A percentile compares a stretch with the other conserved stretches of the same genome.
These are phyloP conservation scores for Thalassiosira mediterranea DNA, from an alignment of 352 stramenopile species.

Conservation along the genomic window DNA sequence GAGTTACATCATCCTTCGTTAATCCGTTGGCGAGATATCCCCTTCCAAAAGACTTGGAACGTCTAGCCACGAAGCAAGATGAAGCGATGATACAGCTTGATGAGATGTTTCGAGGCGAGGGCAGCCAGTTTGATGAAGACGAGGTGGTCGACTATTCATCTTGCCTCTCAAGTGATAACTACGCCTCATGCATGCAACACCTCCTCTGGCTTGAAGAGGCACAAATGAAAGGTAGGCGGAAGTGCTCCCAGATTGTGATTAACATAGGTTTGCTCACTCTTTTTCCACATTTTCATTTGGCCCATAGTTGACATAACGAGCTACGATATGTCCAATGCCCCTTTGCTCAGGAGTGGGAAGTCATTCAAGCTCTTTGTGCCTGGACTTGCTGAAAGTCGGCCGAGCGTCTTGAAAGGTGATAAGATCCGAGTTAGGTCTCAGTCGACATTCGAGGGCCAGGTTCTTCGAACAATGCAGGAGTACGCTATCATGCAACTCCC, in stretches of 20 bases:
- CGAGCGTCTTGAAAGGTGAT: conserved; percentile 64
- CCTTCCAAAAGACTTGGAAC: conserved; percentile 20
- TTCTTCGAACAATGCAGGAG: conserved; percentile 33
- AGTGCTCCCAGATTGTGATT: too few species aligned
- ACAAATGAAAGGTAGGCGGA: conserved; percentile 57
- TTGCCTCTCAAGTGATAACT: conserved; percentile 36
- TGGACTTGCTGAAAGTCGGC: conserved; percentile 61
- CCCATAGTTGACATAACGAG: conserved; percentile 65
- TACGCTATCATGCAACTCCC: conserved; percentile 55
- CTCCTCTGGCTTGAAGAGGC: conserved; percentile 60
- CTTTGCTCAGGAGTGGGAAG: conserved; percentile 22
- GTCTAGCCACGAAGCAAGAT: background rate
- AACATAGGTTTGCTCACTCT: too few species aligned
- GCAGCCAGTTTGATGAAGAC: conserved; percentile 1
- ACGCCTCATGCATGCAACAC: conserved; percentile 52
- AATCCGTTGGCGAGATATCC: conserved; percentile 7
- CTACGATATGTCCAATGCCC: conserved; percentile 60
- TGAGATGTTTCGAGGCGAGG: conserved; percentile 15
- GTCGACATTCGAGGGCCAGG: conserved; percentile 47
- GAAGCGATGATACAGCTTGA: conserved; percentile 6
- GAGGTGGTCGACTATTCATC: conserved; percentile 29
- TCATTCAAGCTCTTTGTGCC: conserved; percentile 51
- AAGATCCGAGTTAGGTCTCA: conserved; percentile 33
- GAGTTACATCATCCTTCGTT: background rate
- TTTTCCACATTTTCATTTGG: too few species aligned